Evolutionary conservation across 2,329 filamentous ascomycete species (phyloP).

Genomic region (Talaromyces sp.): DNA sequence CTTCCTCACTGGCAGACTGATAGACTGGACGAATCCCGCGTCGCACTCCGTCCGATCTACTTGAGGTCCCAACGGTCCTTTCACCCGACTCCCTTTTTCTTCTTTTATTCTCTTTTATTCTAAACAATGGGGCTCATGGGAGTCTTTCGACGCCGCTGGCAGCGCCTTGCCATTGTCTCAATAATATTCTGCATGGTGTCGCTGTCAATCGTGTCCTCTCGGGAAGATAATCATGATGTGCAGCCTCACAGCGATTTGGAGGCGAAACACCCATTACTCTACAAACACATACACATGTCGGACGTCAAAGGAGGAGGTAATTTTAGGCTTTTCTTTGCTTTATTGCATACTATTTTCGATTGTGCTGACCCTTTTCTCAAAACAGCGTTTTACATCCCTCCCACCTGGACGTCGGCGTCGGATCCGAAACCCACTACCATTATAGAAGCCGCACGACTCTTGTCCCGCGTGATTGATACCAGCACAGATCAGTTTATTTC

Average conservation of each 20-base stretch:
- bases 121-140: conserved; percentile 5
- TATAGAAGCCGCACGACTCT: conserved; percentile 24
- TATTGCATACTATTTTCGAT: not conserved
- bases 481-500: conserved; percentile 15
- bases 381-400: conserved; percentile 14
- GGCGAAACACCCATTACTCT: conserved; percentile 7
- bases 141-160: conserved; percentile 13
- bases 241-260: conserved; percentile 1
- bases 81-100: not conserved
- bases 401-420: conserved; percentile 10
- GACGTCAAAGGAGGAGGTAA: conserved; percentile 12
- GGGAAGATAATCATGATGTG: not conserved
- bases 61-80: not conserved
- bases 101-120: not conserved
- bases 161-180: conserved; percentile 13
- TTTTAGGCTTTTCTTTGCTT: not conserved
- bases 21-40: not conserved
- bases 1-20: not conserved
- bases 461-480: conserved; percentile 15
- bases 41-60: not conserved
- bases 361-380: not conserved
- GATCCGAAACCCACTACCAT: conserved; percentile 17
- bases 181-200: conserved; percentile 6
- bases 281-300: conserved; percentile 11
- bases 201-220: conserved; percentile 6